Evolutionary conservation across 106 monocot species (phyloP).

Genomic region (Dendrobium catenatum): DNA sequence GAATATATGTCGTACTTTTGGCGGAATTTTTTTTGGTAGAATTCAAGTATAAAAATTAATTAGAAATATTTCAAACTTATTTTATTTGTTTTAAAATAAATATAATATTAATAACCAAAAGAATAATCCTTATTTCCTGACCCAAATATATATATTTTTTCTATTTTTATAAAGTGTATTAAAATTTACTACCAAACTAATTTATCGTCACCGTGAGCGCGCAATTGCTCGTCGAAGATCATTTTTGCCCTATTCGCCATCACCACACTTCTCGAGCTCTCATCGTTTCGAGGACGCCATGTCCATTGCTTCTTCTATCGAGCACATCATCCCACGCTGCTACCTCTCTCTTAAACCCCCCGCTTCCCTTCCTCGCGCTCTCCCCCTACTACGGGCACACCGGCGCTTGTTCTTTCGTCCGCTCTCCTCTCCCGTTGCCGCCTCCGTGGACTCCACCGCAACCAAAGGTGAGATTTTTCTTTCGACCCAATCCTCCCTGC

Average conservation of each 20-base stretch:
- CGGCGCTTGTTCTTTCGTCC: background rate
- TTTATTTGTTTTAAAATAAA: too few relatives aligned
- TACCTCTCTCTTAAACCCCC: background rate
- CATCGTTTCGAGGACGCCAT: conserved; percentile 9
- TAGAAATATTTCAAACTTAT: too few relatives aligned
- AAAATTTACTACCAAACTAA: too few relatives aligned
- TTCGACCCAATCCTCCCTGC: background rate
- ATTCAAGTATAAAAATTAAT: too few relatives aligned
- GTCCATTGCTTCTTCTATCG: conserved; percentile 28
- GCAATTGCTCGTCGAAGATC: background rate
- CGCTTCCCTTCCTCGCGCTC: conserved; percentile 3
- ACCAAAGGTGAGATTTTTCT: conserved; percentile 26
- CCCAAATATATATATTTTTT: too few relatives aligned
- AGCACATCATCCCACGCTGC: conserved; percentile 40
- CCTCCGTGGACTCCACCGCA: conserved; percentile 21
- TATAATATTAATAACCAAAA: too few relatives aligned
- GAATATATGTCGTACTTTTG: too few relatives aligned
- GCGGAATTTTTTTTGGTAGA: too few relatives aligned
- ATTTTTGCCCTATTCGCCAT: background rate
- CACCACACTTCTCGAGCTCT: background rate
- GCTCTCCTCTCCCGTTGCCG: conserved; percentile 16
- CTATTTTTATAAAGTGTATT: too few relatives aligned
- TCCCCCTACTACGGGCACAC: conserved; percentile 3
- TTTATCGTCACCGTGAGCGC: too few relatives aligned
- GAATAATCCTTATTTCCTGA: too few relatives aligned